Evolutionary conservation across 768 basidiomycete genomes (phyloP), one percentile per base, ranked within the genome.

Genomic region (Trametes coccinea): DNA sequence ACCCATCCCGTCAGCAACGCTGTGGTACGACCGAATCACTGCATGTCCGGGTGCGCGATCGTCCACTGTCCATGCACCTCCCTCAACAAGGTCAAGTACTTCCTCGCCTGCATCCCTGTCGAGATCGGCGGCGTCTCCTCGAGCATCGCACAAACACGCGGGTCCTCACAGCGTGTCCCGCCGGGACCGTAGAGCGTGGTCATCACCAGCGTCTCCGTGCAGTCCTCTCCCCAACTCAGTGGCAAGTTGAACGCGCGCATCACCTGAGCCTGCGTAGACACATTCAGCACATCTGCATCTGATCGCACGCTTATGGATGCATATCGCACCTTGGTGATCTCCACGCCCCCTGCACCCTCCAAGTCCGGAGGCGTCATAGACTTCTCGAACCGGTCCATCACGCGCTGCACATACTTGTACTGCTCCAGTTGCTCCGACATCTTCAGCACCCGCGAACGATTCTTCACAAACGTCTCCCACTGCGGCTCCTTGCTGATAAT

Each of bases 101-200:
- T 79, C 62, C 78, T 75, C 10, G 80, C 73, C 59, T 86, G 82
- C n/a, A 77, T 72, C 33, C 73, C 75, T 57, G 78, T 74, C 40
- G 71, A 75, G 2, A 81, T 79, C 37, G 63, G 65, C 9, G 73
- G 74, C 5, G 73, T 72, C 63, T 86, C 84, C 37, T 82, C 72
- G 41, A 86, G 70, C 77, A 86, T 78, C 44, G 75, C 77, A 14
- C 80, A 65, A 27, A 88, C 81, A 27, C 77, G 73, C 29, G 77
- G 65, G 63, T 88, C 82, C 69, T 80, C 78, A 56, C 72, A 74
- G 31, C 80, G 79, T 29, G 70, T 72, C 5, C 87, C 87, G 8
- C 78, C 71, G 31, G 80, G 78, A 2, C 89, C 89, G 66, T 89
- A 90, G 54, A 82, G 72, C 16, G 67, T 70, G 44, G 88, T 71